These are phyloP conservation scores for Cladosporium velox DNA, from an alignment of 2,329 filamentous ascomycete species.

Conservation along the genomic window DNA sequence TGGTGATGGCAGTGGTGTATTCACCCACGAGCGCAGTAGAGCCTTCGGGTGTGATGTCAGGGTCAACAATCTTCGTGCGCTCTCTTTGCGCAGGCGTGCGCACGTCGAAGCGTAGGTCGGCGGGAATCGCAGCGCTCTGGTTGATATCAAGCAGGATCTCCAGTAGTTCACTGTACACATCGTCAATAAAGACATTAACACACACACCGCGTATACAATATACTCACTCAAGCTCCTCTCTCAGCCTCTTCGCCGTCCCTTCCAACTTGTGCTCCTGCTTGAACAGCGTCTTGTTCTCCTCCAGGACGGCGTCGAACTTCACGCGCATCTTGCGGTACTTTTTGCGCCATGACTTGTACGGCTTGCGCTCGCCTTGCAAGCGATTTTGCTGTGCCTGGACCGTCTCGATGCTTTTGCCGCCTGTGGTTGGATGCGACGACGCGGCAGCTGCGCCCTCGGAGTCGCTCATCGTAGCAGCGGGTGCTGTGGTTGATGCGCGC, in stretches of 20 bases:
- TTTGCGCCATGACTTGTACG: constrained; percentile 56
- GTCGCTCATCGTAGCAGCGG: constrained; percentile 30
- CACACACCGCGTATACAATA: not conserved
- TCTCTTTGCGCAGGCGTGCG: constrained; percentile 67
- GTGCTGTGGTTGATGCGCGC: not conserved
- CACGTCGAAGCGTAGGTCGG: constrained; percentile 57
- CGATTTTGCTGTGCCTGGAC: constrained; percentile 19
- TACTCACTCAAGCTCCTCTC: constrained; percentile 87
- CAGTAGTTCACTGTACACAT: constrained; percentile 70
- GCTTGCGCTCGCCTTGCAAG: constrained; percentile 26
- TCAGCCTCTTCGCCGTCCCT: constrained; percentile 77
- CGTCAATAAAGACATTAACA: constrained; percentile 23
- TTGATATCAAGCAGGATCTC: constrained; percentile 91
- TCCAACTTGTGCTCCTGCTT: constrained; percentile 78
- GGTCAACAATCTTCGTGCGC: constrained; percentile 37
- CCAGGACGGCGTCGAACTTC: constrained; percentile 74
- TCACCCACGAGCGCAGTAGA: constrained; percentile 37
- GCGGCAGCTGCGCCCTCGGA: constrained; percentile 32
- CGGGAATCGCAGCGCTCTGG: constrained; percentile 58
- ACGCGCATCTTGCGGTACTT: constrained; percentile 93
- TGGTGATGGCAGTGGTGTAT: constrained; percentile 40
- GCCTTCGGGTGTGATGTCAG: constrained; percentile 34
- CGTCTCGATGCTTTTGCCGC: constrained; percentile 25
- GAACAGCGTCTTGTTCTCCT: constrained; percentile 79
- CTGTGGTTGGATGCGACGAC: constrained; percentile 24